A percentile compares a stretch with the other conserved stretches of the same genome.
Conservation (phyloP, 2,329 filamentous ascomycete species). For the Xylaria sp. region DNA sequence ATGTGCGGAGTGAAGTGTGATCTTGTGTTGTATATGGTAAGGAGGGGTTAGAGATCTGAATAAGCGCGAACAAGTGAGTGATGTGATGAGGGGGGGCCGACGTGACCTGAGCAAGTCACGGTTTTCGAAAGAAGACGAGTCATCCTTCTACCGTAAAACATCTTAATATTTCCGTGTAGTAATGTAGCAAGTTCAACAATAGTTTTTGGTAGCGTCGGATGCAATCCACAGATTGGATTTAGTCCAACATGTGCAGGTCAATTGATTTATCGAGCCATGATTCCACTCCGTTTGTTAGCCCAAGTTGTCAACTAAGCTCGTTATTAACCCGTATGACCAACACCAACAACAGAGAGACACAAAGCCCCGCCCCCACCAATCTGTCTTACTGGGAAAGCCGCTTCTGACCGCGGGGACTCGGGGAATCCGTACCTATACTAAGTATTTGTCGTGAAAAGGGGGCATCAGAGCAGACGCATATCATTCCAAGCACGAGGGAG, state of each 20-base stretch:
- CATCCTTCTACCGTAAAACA: neutral
- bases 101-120: constrained; percentile 3
- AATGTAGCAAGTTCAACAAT: neutral
- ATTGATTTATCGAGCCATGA: constrained; percentile 22
- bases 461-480: constrained; percentile 42
- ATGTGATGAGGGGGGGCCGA: neutral
- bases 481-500: constrained; percentile 41
- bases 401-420: constrained; percentile 33
- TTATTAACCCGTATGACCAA: constrained; percentile 23
- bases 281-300: constrained; percentile 12
- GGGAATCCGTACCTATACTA: constrained; percentile 20
- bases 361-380: constrained; percentile 36
- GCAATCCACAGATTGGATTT: constrained; percentile 28
- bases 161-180: neutral
- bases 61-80: constrained; percentile 16
- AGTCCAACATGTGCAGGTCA: constrained; percentile 25
- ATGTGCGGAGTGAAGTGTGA: constrained; percentile 19
- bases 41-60: constrained; percentile 14
- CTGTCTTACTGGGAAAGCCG: constrained; percentile 28
- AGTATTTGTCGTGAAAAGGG: constrained; percentile 35
- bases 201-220: constrained; percentile 30
- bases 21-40: constrained; percentile 1
- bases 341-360: constrained; percentile 32
- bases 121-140: neutral
- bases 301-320: constrained; percentile 18